phyloP scores from a whole-genome alignment of 331 rosid species.

The Saraca asoca region DNA sequence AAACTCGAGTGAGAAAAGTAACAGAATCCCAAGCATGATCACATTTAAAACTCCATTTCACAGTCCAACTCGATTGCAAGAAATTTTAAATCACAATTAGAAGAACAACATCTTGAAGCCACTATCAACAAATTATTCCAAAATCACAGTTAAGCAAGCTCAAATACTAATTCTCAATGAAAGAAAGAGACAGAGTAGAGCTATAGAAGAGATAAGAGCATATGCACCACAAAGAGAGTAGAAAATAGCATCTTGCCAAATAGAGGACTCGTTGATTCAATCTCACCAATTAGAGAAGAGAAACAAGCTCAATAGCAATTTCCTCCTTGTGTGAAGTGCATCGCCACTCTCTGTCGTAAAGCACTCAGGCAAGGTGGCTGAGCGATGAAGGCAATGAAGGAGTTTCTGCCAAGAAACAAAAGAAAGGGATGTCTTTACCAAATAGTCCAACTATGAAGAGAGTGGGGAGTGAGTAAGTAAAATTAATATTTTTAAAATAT shows the following conservation, averaged over 20 bases:
- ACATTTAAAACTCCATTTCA: too few species aligned
- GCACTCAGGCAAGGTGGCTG: neutral
- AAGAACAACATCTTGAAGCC: neutral
- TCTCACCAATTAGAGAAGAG: slow-evolving; percentile 58
- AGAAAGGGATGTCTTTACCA: slow-evolving; percentile 36
- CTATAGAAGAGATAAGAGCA: slow-evolving; percentile 72
- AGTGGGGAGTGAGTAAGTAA: neutral
- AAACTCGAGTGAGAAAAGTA: neutral
- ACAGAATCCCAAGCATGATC: too few species aligned
- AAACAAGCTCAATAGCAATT: slow-evolving; percentile 49
- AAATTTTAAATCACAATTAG: neutral
- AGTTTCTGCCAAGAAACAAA: neutral
- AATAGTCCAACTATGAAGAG: slow-evolving; percentile 42
- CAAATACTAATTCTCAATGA: neutral
- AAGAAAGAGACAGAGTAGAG: slow-evolving; percentile 49
- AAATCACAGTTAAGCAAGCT: neutral
- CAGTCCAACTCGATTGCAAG: neutral
- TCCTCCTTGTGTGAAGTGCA: slow-evolving; percentile 40
- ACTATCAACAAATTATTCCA: too few species aligned
- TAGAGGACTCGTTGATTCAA: slow-evolving; percentile 49
- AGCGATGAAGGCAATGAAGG: neutral
- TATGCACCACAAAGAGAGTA: slow-evolving; percentile 73
- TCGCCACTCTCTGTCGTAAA: neutral
- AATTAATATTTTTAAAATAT: too few species aligned
- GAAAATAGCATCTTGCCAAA: slow-evolving; percentile 64